Evolutionary conservation across 1,139 yeast genomes (phyloP).

Genomic region (Saccharomyces hybrid): DNA sequence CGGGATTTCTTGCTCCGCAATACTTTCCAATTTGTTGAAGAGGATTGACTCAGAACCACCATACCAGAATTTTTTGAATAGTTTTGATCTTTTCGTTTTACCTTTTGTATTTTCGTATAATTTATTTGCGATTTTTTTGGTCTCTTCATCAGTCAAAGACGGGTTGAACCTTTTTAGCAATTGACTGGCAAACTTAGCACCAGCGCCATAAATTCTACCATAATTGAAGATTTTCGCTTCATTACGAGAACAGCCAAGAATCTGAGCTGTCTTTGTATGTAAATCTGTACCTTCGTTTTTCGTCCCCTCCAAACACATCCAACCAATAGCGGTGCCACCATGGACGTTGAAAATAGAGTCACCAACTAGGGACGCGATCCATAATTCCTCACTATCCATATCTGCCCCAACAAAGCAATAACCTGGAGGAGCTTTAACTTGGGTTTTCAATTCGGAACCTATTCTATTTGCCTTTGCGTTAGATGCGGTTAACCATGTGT

Average conservation of each 20-base stretch:
- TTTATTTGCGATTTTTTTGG: conserved; percentile 55
- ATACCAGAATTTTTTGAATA: conserved; percentile 49
- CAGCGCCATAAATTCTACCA: conserved; percentile 97
- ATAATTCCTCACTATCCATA: conserved; percentile 94
- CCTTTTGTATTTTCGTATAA: conserved; percentile 86
- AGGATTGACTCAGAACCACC: conserved; percentile 94
- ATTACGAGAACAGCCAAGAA: conserved; percentile 79
- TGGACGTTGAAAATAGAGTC: conserved; percentile 84
- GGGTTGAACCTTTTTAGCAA: conserved; percentile 79
- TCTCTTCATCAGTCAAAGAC: conserved; percentile 56
- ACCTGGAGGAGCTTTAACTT: conserved; percentile 81
- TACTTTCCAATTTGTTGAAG: conserved; percentile 79
- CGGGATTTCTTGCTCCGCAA: conserved; percentile 81
- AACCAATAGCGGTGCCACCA: conserved; percentile 96
- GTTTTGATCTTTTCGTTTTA: conserved; percentile 31
- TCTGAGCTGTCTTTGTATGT: conserved; percentile 89
- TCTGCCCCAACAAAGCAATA: conserved; percentile 95
- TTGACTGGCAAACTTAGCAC: conserved; percentile 79
- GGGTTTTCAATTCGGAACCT: conserved; percentile 89
- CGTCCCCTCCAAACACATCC: conserved; percentile 99
- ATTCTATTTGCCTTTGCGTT: conserved; percentile 79
- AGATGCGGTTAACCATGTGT: conserved; percentile 95
- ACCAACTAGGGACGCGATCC: conserved; percentile 96
- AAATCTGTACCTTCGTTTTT: conserved; percentile 86
- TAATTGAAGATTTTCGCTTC: conserved; percentile 95